Percentiles rank a stretch among this genome's conserved stretches.
These are phyloP conservation scores for Hemileccinum rubropunctum DNA, from an alignment of 768 basidiomycete species.

Conservation along the genomic window DNA sequence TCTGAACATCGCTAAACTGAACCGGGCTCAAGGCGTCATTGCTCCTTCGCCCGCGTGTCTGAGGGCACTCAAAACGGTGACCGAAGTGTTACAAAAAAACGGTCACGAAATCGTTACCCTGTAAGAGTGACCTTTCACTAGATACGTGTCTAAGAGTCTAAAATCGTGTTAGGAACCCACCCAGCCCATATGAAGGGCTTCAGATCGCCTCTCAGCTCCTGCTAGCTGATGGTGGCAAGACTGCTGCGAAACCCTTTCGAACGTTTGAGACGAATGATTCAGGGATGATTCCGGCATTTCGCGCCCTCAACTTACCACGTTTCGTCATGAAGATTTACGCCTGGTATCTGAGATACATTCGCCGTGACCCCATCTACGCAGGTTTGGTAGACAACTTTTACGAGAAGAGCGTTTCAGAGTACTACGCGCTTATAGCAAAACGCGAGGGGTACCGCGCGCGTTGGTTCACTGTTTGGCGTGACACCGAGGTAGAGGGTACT, in stretches of 20 bases:
- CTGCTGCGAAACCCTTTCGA: conserved; percentile 33
- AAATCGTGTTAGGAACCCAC: conserved; percentile 18
- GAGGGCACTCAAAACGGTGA: conserved; percentile 50
- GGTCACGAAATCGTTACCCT: conserved; percentile 55
- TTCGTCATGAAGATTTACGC: conserved; percentile 46
- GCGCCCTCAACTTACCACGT: conserved; percentile 43
- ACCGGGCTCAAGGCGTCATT: conserved; percentile 48
- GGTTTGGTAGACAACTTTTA: conserved; percentile 48
- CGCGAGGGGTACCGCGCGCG: conserved; percentile 41
- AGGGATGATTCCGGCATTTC: conserved; percentile 41
- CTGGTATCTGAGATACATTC: conserved; percentile 51
- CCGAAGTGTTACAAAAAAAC: conserved; percentile 39
- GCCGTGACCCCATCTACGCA: conserved; percentile 51
- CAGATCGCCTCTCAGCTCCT: conserved; percentile 51
- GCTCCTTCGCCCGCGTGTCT: conserved; percentile 56
- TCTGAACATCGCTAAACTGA: neutral
- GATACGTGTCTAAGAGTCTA: conserved; percentile 1
- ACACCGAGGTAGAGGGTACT: conserved; percentile 18
- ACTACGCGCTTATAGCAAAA: conserved; percentile 45
- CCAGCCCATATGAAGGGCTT: conserved; percentile 53
- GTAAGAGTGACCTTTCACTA: conserved; percentile 30
- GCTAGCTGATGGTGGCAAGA: conserved; percentile 49
- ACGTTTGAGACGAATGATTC: conserved; percentile 47
- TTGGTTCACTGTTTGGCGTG: conserved; percentile 39
- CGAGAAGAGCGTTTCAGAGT: conserved; percentile 50